Evolutionary conservation across 495 filamentous ascomycete species (phyloP).

Genomic region (Neurospora sp.): DNA sequence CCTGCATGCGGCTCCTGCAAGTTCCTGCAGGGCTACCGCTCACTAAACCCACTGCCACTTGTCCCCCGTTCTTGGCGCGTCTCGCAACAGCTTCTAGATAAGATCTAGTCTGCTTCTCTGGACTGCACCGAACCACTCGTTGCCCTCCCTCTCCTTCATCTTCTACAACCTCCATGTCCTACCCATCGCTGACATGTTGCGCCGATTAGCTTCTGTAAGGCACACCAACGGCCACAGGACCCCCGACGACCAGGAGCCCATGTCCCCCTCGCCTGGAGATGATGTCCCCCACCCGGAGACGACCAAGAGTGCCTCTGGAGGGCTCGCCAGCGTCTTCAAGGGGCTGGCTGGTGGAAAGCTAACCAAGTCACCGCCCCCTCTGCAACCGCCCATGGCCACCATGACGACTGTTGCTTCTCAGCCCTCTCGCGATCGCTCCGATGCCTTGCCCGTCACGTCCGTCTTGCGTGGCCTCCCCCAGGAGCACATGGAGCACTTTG

Average conservation of each 20-base stretch:
- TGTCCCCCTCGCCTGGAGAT: constrained; percentile 49
- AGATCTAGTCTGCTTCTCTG: not conserved
- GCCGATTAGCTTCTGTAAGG: constrained; percentile 31
- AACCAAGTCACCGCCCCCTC: constrained; percentile 32
- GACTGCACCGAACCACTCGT: not conserved
- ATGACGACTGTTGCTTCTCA: constrained; percentile 13
- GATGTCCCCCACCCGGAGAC: constrained; percentile 40
- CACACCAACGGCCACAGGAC: constrained; percentile 24
- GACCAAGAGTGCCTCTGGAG: constrained; percentile 24
- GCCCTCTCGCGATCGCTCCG: constrained; percentile 22
- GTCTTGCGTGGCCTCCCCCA: constrained; percentile 25
- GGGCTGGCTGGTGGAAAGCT: constrained; percentile 39
- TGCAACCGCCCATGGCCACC: constrained; percentile 19
- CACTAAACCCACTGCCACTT: constrained; percentile 7
- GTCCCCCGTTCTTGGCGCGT: constrained; percentile 8
- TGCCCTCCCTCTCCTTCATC: not conserved
- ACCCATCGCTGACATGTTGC: constrained; percentile 33
- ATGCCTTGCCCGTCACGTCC: constrained; percentile 11
- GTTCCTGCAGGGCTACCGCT: constrained; percentile 17
- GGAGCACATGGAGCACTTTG: constrained; percentile 34
- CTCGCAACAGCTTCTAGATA: not conserved
- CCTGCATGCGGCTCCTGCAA: constrained; percentile 28
- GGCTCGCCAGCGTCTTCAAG: constrained; percentile 47
- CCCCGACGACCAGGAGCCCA: constrained; percentile 32
- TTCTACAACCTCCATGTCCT: not conserved